A percentile compares a stretch with the other conserved stretches of the same genome.
Evolutionary conservation across 345 rosid species (phyloP).

Genomic region (Dimocarpus longan): DNA sequence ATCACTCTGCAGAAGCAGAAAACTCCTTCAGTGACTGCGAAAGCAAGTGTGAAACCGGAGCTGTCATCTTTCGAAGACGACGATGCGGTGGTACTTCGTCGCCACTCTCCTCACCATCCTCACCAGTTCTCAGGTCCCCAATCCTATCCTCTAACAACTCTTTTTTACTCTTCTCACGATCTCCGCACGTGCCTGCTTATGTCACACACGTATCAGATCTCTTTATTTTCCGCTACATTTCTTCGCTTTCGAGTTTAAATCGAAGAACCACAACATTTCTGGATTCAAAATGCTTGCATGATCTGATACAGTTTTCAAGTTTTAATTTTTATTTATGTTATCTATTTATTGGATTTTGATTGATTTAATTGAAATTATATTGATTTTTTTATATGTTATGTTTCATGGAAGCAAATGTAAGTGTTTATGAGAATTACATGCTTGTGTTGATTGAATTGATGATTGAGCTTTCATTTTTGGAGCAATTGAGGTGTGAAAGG

Average conservation of each 20-base stretch:
- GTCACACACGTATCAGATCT: background rate
- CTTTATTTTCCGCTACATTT: background rate
- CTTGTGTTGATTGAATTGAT: background rate
- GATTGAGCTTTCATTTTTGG: background rate
- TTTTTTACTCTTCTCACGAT: background rate
- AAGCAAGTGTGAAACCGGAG: background rate
- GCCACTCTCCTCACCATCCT: constrained; percentile 53
- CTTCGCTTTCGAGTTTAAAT: background rate
- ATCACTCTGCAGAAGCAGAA: background rate
- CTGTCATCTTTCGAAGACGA: constrained; percentile 12
- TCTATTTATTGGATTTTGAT: background rate
- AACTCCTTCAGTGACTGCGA: background rate
- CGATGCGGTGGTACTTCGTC: constrained; percentile 56
- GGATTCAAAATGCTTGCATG: background rate
- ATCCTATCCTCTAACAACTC: background rate
- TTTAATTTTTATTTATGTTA: background rate
- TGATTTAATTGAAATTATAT: background rate
- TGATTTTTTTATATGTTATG: background rate
- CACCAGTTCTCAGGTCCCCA: constrained; percentile 57
- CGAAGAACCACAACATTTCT: background rate
- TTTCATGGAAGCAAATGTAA: background rate
- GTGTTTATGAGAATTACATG: background rate
- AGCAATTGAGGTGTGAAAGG: background rate
- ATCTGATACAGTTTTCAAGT: background rate
- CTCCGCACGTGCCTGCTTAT: background rate